phyloP scores from a whole-genome alignment of 2,329 filamentous ascomycete genomes.

The Trichoderma lentiforme region DNA sequence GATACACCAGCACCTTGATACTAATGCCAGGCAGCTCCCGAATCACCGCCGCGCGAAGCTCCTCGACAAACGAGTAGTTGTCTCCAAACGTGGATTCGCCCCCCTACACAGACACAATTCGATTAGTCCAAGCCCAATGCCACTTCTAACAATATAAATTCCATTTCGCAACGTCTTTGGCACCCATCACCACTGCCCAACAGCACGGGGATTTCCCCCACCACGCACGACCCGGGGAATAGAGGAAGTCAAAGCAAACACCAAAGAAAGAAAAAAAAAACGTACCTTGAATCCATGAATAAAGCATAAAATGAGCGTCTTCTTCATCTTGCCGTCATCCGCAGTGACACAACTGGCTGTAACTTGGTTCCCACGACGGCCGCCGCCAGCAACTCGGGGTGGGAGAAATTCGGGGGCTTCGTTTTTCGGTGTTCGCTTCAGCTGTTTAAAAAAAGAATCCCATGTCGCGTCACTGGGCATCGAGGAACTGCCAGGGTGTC shows the following conservation, averaged over 20 bases:
- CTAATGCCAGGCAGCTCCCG: conserved; percentile 65
- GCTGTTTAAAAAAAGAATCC: neutral
- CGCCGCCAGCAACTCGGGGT: conserved; percentile 3
- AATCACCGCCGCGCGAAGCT: conserved; percentile 63
- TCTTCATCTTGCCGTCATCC: conserved; percentile 48
- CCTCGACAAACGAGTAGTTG: conserved; percentile 63
- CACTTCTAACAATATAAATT: neutral
- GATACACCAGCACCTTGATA: conserved; percentile 69
- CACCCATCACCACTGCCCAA: neutral
- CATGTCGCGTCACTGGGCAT: conserved; percentile 9
- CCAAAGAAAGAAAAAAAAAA: conserved; percentile 1
- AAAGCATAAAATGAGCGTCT: conserved; percentile 77
- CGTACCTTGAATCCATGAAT: conserved; percentile 82
- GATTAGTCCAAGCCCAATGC: neutral
- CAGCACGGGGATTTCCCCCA: neutral
- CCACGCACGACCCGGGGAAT: neutral
- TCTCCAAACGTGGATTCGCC: conserved; percentile 73
- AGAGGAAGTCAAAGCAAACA: neutral
- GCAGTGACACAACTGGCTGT: neutral
- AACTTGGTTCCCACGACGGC: neutral
- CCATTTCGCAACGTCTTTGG: neutral
- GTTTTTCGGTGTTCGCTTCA: neutral
- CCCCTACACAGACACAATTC: conserved; percentile 47
- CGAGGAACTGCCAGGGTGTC: neutral
- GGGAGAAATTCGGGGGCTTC: neutral